Base-by-base conservation (phyloP, 257 asterid genomes). In the Ilex aquifolium region DNA sequence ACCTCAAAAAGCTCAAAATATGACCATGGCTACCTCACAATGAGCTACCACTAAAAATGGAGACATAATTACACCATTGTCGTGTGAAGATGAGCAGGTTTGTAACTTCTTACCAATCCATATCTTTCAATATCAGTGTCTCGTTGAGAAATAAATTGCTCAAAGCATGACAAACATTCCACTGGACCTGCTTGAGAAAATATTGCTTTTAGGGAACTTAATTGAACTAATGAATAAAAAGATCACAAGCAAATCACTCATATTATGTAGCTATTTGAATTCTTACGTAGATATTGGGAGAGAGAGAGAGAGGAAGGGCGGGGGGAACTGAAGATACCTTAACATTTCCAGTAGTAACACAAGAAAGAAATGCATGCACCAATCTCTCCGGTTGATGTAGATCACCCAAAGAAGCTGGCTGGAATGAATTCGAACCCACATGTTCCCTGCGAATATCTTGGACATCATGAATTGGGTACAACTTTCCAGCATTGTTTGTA, bases 131-230 rank as follows among this genome's bases (percentile, higher is more conserved):
- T 71, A 81, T 83, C 83, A 91, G 63, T 17, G 82, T 75, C 67
- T 74, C 77, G 76, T 91, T 91, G 74, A 76, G 73, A 77, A 91
- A 88, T 61, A 91, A 83, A 76, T 91, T 86, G 90, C 98, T 86
- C 76, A 91, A 69, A 64, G 98, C 95, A 60, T 86, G 95, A 70
- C 96, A 91, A 64, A 88, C 96, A 63, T 91, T 91, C 98, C 96
- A 88, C 73, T 91, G 98, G 62, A 91, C 98, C 98, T 91, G 92
- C 69, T 58, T 66, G 63, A 58, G 71, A 64, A 29, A 60, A 16
- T 11, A 14, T 1, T 10, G 13, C 66, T 29, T 31, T 42, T 40
- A 21, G 56, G 48, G 49, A 68, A 56, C 21, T 54, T 62, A 65
- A 66, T 46, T 65, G 54, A 32, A 32, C 27, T 40, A 63, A 65